Conservation (phyloP, 2,329 filamentous ascomycete genomes). For the Botrytis cinerea region DNA sequence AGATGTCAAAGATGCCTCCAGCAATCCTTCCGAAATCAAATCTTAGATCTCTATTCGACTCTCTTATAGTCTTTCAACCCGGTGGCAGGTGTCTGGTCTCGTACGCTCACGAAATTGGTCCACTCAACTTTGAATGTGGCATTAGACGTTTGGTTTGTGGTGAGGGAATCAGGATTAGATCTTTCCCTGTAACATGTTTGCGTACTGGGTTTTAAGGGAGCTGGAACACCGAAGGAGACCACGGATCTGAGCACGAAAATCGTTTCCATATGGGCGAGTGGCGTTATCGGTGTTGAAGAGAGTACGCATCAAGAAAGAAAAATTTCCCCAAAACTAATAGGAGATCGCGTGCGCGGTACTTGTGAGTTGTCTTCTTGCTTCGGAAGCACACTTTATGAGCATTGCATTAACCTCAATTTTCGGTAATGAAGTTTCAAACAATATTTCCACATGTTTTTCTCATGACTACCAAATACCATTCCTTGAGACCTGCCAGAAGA, state of each 20-base stretch:
- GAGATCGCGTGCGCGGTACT: no score
- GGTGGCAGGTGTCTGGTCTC: not conserved
- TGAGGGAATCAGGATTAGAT: not conserved
- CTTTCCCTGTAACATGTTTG: not conserved
- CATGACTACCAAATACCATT: not conserved
- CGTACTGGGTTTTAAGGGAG: not conserved
- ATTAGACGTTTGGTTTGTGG: not conserved
- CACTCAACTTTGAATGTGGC: not conserved
- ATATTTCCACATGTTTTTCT: not conserved
- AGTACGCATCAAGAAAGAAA: not conserved
- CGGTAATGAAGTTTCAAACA: not conserved
- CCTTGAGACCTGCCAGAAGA: no score
- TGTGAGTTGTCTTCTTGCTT: not conserved
- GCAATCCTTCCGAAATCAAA: not conserved
- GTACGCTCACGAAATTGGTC: not conserved
- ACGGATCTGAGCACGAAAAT: not conserved
- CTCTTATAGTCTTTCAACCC: not conserved
- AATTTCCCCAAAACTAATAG: no score
- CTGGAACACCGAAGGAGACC: not conserved
- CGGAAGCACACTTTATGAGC: not conserved
- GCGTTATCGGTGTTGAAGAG: not conserved
- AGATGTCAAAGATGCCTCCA: not conserved
- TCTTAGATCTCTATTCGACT: not conserved
- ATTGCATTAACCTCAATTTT: not conserved
- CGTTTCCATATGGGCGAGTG: accelerated